Percentiles rank a stretch among this genome's conserved stretches.
Conservation (phyloP, 2,329 filamentous ascomycete species). For the Fusarium sp. region DNA sequence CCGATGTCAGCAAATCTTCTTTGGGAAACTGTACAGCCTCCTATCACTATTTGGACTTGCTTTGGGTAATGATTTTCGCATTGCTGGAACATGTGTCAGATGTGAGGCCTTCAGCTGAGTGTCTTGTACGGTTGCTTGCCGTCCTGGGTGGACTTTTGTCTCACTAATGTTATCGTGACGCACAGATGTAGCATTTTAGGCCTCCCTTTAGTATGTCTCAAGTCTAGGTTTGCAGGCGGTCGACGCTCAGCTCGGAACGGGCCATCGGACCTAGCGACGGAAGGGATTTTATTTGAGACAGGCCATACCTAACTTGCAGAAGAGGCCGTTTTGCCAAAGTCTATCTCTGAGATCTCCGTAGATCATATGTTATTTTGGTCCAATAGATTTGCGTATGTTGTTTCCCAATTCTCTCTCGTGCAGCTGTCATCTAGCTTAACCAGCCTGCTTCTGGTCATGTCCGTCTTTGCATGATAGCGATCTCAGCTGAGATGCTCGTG, state of each 20-base stretch:
- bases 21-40: not conserved
- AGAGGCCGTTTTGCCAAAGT: not conserved
- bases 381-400: not conserved
- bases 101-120: not conserved
- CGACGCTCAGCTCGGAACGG: not conserved
- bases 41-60: not conserved
- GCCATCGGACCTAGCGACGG: not conserved
- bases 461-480: not conserved
- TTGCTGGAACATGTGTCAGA: not conserved
- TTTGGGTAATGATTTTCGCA: not conserved
- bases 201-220: not conserved
- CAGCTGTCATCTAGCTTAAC: too few species aligned
- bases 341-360: not conserved
- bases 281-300: not conserved
- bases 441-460: not conserved
- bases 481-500: not conserved
- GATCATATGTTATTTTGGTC: not conserved
- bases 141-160: not conserved
- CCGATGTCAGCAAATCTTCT: rapidly evolving
- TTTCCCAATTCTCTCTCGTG: not conserved
- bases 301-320: not conserved
- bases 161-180: not conserved
- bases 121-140: not conserved
- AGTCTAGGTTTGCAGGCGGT: not conserved
- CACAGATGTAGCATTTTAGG: not conserved